These are phyloP conservation scores for Russula foetens DNA, from an alignment of 768 basidiomycete species.

Conservation along the genomic window DNA sequence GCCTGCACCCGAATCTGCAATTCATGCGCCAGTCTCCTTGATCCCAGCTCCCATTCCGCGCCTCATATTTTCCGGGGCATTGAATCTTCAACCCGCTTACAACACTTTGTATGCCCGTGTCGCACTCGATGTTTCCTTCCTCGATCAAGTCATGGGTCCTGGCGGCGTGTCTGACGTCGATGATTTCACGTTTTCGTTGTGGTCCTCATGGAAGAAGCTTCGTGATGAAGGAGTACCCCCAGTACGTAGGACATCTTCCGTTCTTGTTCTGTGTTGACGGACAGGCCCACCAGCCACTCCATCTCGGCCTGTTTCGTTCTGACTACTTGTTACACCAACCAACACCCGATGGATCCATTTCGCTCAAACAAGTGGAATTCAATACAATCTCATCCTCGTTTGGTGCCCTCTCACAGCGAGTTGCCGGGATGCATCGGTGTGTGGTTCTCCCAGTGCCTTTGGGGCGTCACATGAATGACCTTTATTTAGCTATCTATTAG, in stretches of 20 bases:
- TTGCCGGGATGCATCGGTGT: slow-evolving; percentile 71
- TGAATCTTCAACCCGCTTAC: slow-evolving; percentile 64
- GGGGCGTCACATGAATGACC: not conserved
- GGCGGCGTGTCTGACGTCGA: slow-evolving; percentile 76
- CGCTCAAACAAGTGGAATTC: slow-evolving; percentile 93
- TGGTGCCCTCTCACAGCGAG: slow-evolving; percentile 63
- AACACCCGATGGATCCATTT: slow-evolving; percentile 27
- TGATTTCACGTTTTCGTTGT: slow-evolving; percentile 77
- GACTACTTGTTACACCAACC: slow-evolving; percentile 83
- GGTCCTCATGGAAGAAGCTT: slow-evolving; percentile 77
- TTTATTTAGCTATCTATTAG: slow-evolving; percentile 50
- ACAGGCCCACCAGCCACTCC: slow-evolving; percentile 48
- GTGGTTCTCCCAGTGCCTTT: slow-evolving; percentile 2
- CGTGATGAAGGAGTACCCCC: slow-evolving; percentile 54
- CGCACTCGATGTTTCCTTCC: slow-evolving; percentile 67
- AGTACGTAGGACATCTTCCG: slow-evolving; percentile 31
- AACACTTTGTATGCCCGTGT: slow-evolving; percentile 82
- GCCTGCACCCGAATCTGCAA: slow-evolving; percentile 55
- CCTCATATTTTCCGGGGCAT: slow-evolving; percentile 54
- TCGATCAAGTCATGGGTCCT: slow-evolving; percentile 84
- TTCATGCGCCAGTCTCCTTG: slow-evolving; percentile 86
- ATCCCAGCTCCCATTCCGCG: slow-evolving; percentile 85
- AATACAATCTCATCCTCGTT: slow-evolving; percentile 95
- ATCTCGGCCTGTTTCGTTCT: slow-evolving; percentile 88
- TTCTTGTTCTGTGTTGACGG: slow-evolving; percentile 15